Percentiles rank a stretch among this genome's conserved stretches.
Evolutionary conservation across 345 rosid genomes (phyloP).

Genomic region (Citrus australasica): DNA sequence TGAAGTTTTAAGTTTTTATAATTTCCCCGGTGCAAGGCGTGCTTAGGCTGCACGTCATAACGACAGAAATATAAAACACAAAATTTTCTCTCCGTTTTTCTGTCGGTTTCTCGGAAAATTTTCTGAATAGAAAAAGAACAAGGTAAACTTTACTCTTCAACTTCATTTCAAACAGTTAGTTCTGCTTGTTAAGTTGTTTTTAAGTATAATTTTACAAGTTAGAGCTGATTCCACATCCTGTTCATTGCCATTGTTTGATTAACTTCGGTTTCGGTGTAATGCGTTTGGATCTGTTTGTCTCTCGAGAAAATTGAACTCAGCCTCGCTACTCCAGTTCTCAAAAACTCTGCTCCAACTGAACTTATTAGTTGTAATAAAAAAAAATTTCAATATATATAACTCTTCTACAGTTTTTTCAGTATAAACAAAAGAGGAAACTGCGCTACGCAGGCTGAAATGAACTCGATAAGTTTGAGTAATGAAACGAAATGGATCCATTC

Average conservation of each 20-base stretch:
- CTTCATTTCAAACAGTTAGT: background rate
- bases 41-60: background rate
- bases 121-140: background rate
- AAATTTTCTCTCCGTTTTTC: background rate
- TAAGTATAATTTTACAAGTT: background rate
- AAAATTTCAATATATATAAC: no score
- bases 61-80: constrained; percentile 6
- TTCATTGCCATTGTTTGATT: background rate
- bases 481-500: background rate
- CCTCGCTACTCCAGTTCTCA: background rate
- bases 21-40: background rate
- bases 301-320: background rate
- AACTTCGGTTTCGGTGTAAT: constrained; percentile 11
- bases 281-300: constrained; percentile 21
- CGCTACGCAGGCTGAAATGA: background rate
- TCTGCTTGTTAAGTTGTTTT: background rate
- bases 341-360: background rate
- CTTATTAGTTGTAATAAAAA: background rate
- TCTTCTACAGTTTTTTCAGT: background rate
- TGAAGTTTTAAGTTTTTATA: background rate
- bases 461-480: background rate
- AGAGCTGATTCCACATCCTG: background rate
- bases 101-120: background rate
- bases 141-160: constrained; percentile 2
- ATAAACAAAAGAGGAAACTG: background rate